phyloP scores from a whole-genome alignment of 2,329 filamentous ascomycete species.

The Bipolaris victoriae region DNA sequence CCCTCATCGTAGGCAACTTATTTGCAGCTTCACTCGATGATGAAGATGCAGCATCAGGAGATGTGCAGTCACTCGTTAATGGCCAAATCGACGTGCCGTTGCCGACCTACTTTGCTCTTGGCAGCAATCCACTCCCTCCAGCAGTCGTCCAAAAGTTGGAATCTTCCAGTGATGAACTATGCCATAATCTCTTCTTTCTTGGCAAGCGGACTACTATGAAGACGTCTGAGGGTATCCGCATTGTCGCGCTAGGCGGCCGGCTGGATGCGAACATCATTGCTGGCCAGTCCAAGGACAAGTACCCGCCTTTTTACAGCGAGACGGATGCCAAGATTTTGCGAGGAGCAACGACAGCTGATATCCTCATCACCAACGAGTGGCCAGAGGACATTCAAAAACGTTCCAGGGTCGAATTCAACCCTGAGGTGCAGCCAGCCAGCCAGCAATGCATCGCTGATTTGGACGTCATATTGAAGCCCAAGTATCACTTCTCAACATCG shows the following conservation, averaged over 20 bases:
- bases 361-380: conserved; percentile 88
- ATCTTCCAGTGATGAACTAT: conserved; percentile 72
- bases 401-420: conserved; percentile 67
- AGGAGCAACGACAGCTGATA: conserved; percentile 80
- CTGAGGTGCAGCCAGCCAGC: conserved; percentile 60
- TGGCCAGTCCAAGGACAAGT: conserved; percentile 72
- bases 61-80: conserved; percentile 68
- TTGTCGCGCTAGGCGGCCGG: conserved; percentile 82
- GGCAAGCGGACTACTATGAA: conserved; percentile 84
- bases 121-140: conserved; percentile 72
- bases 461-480: conserved; percentile 79
- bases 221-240: conserved; percentile 85
- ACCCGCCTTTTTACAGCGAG: conserved; percentile 77
- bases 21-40: conserved; percentile 63
- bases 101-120: conserved; percentile 89
- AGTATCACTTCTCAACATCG: conserved; percentile 84
- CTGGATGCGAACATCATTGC: conserved; percentile 66
- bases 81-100: conserved; percentile 78
- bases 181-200: conserved; percentile 88
- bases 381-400: conserved; percentile 73
- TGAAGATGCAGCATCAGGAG: conserved; percentile 61
- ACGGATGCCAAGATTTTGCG: conserved; percentile 77
- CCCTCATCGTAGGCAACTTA: conserved; percentile 82
- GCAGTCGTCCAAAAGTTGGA: conserved; percentile 75
- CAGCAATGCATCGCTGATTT: conserved; percentile 78